phyloP scores from a whole-genome alignment of 2,329 filamentous ascomycete species.

The Curvularia lunata region DNA sequence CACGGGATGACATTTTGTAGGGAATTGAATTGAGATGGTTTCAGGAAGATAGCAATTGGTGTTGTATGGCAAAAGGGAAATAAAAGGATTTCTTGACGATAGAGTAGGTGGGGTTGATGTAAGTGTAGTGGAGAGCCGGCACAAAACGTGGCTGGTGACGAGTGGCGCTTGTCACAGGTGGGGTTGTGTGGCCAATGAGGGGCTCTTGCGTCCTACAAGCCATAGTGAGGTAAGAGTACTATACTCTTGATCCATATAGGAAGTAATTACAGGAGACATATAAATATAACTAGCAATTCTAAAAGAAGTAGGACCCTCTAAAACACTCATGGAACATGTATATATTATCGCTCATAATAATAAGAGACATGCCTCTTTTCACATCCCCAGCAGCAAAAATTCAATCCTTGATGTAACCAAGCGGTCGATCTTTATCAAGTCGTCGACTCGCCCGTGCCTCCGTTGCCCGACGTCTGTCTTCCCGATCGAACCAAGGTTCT shows the following conservation, averaged over 20 bases:
- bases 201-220: too few species aligned
- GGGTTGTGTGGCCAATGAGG: neutral
- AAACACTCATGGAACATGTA: too few species aligned
- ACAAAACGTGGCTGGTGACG: conserved; percentile 9
- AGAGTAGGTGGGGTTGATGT: neutral
- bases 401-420: too few species aligned
- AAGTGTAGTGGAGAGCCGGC: conserved; percentile 1
- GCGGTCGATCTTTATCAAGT: too few species aligned
- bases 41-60: neutral
- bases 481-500: too few species aligned
- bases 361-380: neutral
- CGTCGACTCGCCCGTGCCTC: too few species aligned
- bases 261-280: neutral
- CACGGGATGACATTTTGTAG: conserved; percentile 26
- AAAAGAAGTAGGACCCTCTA: too few species aligned
- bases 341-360: too few species aligned
- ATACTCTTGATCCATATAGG: neutral
- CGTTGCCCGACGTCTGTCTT: too few species aligned
- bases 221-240: neutral
- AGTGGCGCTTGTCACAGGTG: conserved; percentile 1
- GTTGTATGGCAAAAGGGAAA: neutral
- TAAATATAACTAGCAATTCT: neutral
- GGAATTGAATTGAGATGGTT: neutral
- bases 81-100: neutral
- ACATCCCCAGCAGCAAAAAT: neutral